These are phyloP conservation scores for Cystofilobasidium ferigula DNA, from an alignment of 768 basidiomycete species.

Conservation along the genomic window DNA sequence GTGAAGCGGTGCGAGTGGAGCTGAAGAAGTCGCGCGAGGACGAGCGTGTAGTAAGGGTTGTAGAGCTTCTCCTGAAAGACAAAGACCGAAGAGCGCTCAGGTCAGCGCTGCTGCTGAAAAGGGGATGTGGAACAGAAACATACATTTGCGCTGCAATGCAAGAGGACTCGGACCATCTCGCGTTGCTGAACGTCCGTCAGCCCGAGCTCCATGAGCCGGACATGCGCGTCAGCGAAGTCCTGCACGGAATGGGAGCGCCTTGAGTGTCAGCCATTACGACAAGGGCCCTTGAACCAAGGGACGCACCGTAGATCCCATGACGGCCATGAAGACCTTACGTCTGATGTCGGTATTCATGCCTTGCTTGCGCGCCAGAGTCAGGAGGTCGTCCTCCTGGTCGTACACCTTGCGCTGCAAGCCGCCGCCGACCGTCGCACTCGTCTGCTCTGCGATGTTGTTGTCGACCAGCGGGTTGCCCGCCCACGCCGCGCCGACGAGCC, in stretches of 20 bases:
- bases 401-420: slow-evolving; percentile 26
- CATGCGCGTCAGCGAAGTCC: slow-evolving; percentile 95
- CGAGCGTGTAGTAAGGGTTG: slow-evolving; percentile 90
- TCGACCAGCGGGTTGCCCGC: slow-evolving; percentile 80
- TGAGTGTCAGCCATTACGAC: background rate
- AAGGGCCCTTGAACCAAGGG: background rate
- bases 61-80: slow-evolving; percentile 65
- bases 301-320: slow-evolving; percentile 90
- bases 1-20: slow-evolving; percentile 82
- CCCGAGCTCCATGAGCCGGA: slow-evolving; percentile 69
- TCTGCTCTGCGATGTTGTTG: slow-evolving; percentile 23
- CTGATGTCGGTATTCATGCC: slow-evolving; percentile 98
- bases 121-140: slow-evolving; percentile 9
- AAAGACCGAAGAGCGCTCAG: background rate
- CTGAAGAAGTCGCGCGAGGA: slow-evolving; percentile 66
- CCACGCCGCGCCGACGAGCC: slow-evolving; percentile 97
- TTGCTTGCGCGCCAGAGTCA: slow-evolving; percentile 78
- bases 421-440: slow-evolving; percentile 17
- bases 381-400: slow-evolving; percentile 41
- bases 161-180: slow-evolving; percentile 79
- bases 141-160: slow-evolving; percentile 61
- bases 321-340: slow-evolving; percentile 75
- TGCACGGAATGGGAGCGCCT: slow-evolving; percentile 39
- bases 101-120: background rate
- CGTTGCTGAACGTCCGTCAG: slow-evolving; percentile 83